These are phyloP conservation scores for Mallotus nudiflorus DNA, from an alignment of 345 rosid genomes.

Conservation along the genomic window DNA sequence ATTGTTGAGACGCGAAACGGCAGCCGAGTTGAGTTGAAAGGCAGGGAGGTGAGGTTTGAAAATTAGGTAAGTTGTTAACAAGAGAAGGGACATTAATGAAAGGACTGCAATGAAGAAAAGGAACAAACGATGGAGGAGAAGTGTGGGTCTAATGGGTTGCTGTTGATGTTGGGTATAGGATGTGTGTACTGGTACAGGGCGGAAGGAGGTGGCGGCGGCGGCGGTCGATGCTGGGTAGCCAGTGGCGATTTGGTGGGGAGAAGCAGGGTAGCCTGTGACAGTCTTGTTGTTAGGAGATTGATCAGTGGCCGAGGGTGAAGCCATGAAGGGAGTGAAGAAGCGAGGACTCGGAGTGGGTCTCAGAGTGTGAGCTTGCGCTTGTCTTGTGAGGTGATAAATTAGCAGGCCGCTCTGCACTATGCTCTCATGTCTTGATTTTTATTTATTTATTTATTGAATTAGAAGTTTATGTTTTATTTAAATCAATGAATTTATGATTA, in stretches of 20 bases:
- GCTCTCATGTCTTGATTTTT: too few species aligned
- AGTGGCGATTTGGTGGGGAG: background rate
- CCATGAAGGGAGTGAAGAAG: background rate
- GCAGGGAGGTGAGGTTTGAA: background rate
- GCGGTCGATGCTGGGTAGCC: constrained; percentile 21
- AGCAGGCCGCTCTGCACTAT: background rate
- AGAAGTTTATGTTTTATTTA: too few species aligned
- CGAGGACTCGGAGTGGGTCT: background rate
- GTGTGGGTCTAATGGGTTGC: background rate
- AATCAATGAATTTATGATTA: too few species aligned
- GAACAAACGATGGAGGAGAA: constrained; percentile 10
- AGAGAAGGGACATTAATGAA: background rate
- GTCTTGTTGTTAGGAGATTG: constrained; percentile 4
- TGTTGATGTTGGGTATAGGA: background rate
- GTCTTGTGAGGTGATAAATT: background rate
- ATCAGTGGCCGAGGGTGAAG: constrained; percentile 4
- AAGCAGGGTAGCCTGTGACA: constrained; percentile 15
- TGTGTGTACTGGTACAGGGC: background rate
- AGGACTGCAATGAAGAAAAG: background rate
- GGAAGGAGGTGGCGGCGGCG: background rate
- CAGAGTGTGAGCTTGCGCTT: background rate
- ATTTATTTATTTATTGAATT: too few species aligned
- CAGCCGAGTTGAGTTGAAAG: constrained; percentile 20
- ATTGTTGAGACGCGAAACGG: constrained; percentile 28
- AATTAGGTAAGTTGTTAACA: background rate